phyloP scores from a whole-genome alignment of 352 stramenopile genomes.

The Phytophthora tubulina region DNA sequence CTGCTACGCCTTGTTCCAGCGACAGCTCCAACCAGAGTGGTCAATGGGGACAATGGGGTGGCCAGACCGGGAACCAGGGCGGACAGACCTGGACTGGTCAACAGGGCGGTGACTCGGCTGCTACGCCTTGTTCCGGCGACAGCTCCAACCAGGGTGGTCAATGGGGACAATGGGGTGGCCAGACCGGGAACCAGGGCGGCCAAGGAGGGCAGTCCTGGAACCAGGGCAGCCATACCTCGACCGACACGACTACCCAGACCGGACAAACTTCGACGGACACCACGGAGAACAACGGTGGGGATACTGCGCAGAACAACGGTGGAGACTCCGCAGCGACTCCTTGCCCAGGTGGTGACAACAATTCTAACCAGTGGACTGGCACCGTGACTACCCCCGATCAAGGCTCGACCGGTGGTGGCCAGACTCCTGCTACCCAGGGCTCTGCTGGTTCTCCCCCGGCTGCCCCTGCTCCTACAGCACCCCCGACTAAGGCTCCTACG shows the following conservation, averaged over 20 bases:
- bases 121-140: conserved; percentile 21
- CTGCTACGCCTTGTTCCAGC: conserved; percentile 16
- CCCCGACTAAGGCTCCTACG: conserved; percentile 4
- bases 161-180: conserved; percentile 6
- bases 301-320: no score
- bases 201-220: no score
- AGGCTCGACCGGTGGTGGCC: conserved; percentile 1
- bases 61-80: neutral
- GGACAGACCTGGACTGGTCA: conserved; percentile 6
- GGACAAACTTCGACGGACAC: no score
- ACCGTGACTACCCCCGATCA: conserved; percentile 25
- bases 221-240: neutral
- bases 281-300: no score
- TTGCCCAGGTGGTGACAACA: conserved; percentile 13
- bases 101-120: conserved; percentile 16
- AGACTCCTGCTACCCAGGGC: neutral
- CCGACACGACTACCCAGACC: neutral
- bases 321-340: conserved; percentile 10
- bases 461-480: neutral
- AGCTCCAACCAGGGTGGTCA: conserved; percentile 10
- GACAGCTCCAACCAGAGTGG: conserved; percentile 14
- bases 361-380: conserved; percentile 27
- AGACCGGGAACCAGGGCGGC: conserved; percentile 12
- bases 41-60: neutral
- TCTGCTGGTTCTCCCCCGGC: conserved; percentile 14